A percentile compares a stretch with the other conserved stretches of the same genome.
Conservation (phyloP, 2,329 filamentous ascomycete species). For the Arachnomyces sp. region DNA sequence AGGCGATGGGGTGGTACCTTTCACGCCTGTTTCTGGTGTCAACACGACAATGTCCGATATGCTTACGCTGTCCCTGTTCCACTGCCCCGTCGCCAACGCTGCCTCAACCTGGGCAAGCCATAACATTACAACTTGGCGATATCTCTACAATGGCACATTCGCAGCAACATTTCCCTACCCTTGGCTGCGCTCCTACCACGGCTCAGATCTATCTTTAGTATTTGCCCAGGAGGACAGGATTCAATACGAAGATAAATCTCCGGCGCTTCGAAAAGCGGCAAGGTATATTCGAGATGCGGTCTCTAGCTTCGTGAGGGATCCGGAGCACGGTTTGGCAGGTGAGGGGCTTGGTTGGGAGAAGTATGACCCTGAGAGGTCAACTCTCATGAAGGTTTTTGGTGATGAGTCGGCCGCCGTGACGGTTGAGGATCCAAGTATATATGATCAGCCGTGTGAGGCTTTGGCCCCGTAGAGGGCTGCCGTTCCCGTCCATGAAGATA, state of each 20-base stretch:
- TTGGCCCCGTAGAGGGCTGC: too few relatives aligned
- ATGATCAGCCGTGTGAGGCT: too few relatives aligned
- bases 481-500: too few relatives aligned
- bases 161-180: slow-evolving; percentile 18
- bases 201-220: slow-evolving; percentile 21
- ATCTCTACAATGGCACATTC: slow-evolving; percentile 22
- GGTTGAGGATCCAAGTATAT: too few relatives aligned
- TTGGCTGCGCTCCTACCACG: slow-evolving; percentile 16
- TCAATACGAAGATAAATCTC: slow-evolving; percentile 42
- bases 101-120: slow-evolving; percentile 9
- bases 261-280: too few relatives aligned
- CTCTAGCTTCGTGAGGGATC: slow-evolving; percentile 27
- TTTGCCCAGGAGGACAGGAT: slow-evolving; percentile 51
- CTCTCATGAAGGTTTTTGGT: too few relatives aligned
- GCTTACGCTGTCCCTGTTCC: slow-evolving; percentile 17
- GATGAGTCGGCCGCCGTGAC: too few relatives aligned
- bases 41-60: slow-evolving; percentile 9
- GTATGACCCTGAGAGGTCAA: too few relatives aligned
- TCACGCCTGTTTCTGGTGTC: slow-evolving; percentile 12
- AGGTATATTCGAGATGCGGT: slow-evolving; percentile 22
- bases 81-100: slow-evolving; percentile 16
- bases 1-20: slow-evolving; percentile 16
- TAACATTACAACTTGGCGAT: slow-evolving; percentile 20
- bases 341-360: slow-evolving; percentile 11
- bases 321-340: slow-evolving; percentile 20